Evolutionary conservation across 1,284 basidiomycete genomes (phyloP).

Genomic region (Schizophyllum commune): DNA sequence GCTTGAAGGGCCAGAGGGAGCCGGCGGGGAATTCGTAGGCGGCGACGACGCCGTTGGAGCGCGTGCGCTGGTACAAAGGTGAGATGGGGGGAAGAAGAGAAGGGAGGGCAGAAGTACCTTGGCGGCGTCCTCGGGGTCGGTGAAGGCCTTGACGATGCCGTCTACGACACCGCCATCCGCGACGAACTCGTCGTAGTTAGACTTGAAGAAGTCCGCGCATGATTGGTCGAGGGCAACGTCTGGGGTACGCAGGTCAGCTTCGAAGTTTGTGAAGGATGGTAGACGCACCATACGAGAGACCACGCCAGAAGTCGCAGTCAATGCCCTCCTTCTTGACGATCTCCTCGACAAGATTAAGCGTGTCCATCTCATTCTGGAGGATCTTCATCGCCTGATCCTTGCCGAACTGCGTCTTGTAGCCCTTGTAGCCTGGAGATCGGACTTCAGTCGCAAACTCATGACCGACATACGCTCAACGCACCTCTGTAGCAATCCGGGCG

Average conservation of each 20-base stretch:
- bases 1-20: conserved; percentile 21
- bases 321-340: conserved; percentile 19
- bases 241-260: background rate
- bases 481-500: conserved; percentile 21
- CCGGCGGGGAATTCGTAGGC: conserved; percentile 16
- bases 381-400: conserved; percentile 22
- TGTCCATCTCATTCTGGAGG: conserved; percentile 22
- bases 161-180: conserved; percentile 19
- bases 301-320: conserved; percentile 24
- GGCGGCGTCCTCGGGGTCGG: conserved; percentile 15
- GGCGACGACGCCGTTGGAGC: conserved; percentile 14
- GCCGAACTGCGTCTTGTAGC: conserved; percentile 19
- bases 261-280: background rate
- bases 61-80: conserved; percentile 11
- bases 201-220: conserved; percentile 13
- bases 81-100: background rate
- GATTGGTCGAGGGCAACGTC: conserved; percentile 18
- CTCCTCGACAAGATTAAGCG: conserved; percentile 16
- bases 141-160: conserved; percentile 18
- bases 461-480: conserved; percentile 3
- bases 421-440: conserved; percentile 14
- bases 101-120: conserved; percentile 3
- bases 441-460: background rate
- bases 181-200: conserved; percentile 15
- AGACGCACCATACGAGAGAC: conserved; percentile 14